Evolutionary conservation across 1,139 yeast genomes (phyloP).

Genomic region (Martiniozyma asiatica): DNA sequence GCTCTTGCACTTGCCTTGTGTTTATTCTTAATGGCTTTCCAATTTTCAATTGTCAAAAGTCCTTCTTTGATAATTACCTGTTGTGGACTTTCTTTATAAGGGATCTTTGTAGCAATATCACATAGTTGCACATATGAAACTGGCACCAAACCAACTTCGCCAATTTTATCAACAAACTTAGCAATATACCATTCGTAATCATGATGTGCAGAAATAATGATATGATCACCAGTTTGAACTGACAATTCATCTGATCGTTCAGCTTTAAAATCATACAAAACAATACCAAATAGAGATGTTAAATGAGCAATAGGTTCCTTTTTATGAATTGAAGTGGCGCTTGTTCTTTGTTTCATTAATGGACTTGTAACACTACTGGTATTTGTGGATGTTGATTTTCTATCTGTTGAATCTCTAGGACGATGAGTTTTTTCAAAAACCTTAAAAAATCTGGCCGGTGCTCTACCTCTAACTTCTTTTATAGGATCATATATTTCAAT

Average conservation of each 20-base stretch:
- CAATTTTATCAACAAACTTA: conserved; percentile 85
- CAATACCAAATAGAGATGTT: conserved; percentile 47
- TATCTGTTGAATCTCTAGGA: conserved; percentile 5
- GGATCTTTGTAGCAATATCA: conserved; percentile 58
- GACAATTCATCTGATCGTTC: conserved; percentile 84
- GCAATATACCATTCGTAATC: conserved; percentile 97
- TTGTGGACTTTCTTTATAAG: conserved; percentile 26
- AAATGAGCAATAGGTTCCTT: conserved; percentile 17
- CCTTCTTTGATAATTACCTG: conserved; percentile 48
- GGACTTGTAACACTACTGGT: neutral
- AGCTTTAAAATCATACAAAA: conserved; percentile 74
- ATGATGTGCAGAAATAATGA: conserved; percentile 90
- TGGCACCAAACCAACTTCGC: conserved; percentile 96
- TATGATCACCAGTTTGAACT: conserved; percentile 74
- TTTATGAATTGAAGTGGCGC: neutral
- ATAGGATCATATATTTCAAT: conserved; percentile 86
- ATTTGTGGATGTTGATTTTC: neutral
- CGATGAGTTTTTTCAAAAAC: conserved; percentile 49
- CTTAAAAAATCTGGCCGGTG: conserved; percentile 77
- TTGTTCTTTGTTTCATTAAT: neutral
- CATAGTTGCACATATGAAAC: conserved; percentile 80
- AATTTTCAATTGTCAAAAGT: conserved; percentile 87
- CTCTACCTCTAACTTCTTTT: conserved; percentile 68
- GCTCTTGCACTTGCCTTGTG: conserved; percentile 89
- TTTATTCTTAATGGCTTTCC: conserved; percentile 86